phyloP scores from a whole-genome alignment of 352 stramenopile genomes.

The Pythium insidiosum region DNA sequence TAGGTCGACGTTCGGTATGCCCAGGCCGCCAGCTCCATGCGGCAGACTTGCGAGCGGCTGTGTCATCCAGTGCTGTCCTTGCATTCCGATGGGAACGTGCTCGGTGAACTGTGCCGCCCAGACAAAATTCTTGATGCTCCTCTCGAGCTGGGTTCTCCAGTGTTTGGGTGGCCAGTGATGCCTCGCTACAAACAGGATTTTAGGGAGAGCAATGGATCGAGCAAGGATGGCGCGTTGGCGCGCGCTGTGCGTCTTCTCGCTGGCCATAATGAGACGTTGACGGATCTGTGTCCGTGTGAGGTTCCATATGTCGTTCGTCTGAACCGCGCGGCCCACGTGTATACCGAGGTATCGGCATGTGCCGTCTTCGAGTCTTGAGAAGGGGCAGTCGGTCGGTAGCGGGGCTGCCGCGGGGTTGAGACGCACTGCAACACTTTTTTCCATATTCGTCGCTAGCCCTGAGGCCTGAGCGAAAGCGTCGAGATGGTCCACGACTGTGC shows the following conservation, averaged over 20 bases:
- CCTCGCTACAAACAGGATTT: slow-evolving; percentile 4
- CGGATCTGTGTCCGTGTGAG: neutral
- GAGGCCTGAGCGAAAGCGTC: neutral
- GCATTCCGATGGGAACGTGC: neutral
- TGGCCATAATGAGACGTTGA: neutral
- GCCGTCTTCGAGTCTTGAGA: neutral
- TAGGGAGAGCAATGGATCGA: slow-evolving; percentile 1
- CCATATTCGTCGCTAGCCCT: neutral
- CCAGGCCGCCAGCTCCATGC: neutral
- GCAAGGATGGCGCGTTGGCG: neutral
- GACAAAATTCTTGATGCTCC: neutral
- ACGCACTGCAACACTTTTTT: neutral
- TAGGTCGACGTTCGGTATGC: neutral
- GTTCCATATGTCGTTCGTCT: neutral
- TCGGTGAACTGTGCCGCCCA: neutral
- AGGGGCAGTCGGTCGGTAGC: neutral
- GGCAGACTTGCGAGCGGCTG: neutral
- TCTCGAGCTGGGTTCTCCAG: neutral
- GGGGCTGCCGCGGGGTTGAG: neutral
- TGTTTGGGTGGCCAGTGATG: neutral
- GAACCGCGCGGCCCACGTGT: neutral
- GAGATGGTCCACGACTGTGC: neutral
- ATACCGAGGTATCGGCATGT: neutral
- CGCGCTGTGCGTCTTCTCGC: neutral
- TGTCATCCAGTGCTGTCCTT: neutral